These are phyloP conservation scores for Chlorella sp. DNA, from an alignment of 139 green algal species.

Conservation along the genomic window DNA sequence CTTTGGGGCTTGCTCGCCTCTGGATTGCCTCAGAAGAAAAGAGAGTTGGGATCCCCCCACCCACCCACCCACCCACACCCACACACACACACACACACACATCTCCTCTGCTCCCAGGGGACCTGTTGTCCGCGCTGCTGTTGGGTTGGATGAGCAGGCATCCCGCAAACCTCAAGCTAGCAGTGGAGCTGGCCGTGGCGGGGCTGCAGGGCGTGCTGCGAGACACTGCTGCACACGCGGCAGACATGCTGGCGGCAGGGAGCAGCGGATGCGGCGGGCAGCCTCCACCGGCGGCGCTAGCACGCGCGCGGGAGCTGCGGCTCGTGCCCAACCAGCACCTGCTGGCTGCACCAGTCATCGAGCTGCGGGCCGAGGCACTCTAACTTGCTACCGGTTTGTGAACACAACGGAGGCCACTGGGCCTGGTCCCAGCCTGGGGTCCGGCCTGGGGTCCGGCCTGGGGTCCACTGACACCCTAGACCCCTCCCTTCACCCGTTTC, in stretches of 20 bases:
- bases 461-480: not conserved
- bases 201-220: constrained; percentile 69
- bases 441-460: not conserved
- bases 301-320: constrained; percentile 50
- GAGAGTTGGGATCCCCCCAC: not conserved
- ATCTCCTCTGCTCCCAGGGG: constrained; percentile 40
- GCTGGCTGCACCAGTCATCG: constrained; percentile 25
- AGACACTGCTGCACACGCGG: constrained; percentile 40
- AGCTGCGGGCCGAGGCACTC: not conserved
- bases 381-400: no score
- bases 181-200: constrained; percentile 68
- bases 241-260: not conserved
- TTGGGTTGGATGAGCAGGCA: constrained; percentile 64
- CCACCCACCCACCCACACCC: not conserved
- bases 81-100: not conserved
- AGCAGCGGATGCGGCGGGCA: no score
- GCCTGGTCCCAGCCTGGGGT: no score
- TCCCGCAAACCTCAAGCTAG: constrained; percentile 56
- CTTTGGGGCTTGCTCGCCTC: not conserved
- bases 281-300: constrained; percentile 36
- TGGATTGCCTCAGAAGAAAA: no score
- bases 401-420: no score
- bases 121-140: constrained; percentile 74
- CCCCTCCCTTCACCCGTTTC: not conserved
- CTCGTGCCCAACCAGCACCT: constrained; percentile 54